Percentiles rank a stretch among this genome's conserved stretches.
phyloP scores from a whole-genome alignment of 441 rosid species.

The Melastoma candidum region DNA sequence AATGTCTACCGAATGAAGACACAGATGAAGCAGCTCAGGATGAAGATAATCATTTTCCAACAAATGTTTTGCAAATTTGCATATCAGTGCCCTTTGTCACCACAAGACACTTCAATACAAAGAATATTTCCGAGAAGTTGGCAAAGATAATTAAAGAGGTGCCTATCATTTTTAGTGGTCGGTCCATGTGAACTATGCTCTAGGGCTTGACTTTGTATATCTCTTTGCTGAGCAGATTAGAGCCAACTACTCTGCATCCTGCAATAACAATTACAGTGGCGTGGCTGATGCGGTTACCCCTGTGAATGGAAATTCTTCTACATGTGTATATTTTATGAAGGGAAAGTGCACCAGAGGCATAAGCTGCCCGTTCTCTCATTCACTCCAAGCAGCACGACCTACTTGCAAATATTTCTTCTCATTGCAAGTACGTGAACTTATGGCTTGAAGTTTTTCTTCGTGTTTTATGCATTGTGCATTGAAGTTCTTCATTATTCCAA shows the following conservation, averaged over 20 bases:
- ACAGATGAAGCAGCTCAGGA: constrained; percentile 22
- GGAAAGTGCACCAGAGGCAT: constrained; percentile 74
- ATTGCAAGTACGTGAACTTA: constrained; percentile 41
- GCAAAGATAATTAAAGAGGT: constrained; percentile 61
- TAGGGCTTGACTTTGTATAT: constrained; percentile 12
- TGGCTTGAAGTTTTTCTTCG: background rate
- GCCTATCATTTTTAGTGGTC: constrained; percentile 10
- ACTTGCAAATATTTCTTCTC: constrained; percentile 63
- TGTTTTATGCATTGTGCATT: background rate
- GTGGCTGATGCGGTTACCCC: constrained; percentile 19
- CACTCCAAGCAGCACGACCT: constrained; percentile 45
- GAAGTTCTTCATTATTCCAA: constrained; percentile 1
- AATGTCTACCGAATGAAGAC: constrained; percentile 31
- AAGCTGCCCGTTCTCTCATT: constrained; percentile 62
- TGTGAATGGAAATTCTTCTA: constrained; percentile 23
- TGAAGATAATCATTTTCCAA: constrained; percentile 29
- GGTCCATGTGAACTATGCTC: background rate
- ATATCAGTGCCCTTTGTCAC: constrained; percentile 60
- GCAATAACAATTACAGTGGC: constrained; percentile 19
- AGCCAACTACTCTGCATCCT: constrained; percentile 27
- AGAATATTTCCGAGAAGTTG: constrained; percentile 36
- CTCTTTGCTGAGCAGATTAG: constrained; percentile 37
- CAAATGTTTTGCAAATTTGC: constrained; percentile 42
- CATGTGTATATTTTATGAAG: constrained; percentile 54
- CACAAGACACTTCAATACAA: constrained; percentile 43